Conservation (phyloP, 805 yeast genomes). For the Starmerella roubikii region DNA sequence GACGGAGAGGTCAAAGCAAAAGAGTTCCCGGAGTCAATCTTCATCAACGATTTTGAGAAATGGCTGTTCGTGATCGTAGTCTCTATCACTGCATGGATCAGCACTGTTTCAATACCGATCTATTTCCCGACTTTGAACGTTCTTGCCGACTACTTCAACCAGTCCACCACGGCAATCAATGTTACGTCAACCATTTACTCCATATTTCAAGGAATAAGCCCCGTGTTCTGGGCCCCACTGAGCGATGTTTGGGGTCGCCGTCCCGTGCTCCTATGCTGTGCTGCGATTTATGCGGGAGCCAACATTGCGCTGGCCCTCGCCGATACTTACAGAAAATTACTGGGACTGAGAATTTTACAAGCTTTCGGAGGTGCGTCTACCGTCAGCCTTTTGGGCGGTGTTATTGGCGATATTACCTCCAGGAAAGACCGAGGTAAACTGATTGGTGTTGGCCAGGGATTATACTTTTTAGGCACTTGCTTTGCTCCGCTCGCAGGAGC, state of each 20-base stretch:
- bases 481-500: constrained; percentile 62
- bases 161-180: constrained; percentile 46
- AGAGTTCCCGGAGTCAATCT: constrained; percentile 13
- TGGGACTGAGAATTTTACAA: constrained; percentile 58
- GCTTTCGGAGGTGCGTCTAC: constrained; percentile 69
- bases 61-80: constrained; percentile 13
- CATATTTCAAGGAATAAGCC: constrained; percentile 63
- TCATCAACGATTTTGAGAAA: constrained; percentile 6
- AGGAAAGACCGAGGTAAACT: constrained; percentile 55
- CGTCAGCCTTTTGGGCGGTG: constrained; percentile 54
- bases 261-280: constrained; percentile 45
- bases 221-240: constrained; percentile 53
- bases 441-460: constrained; percentile 52
- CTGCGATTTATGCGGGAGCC: constrained; percentile 43
- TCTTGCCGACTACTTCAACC: constrained; percentile 40
- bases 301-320: constrained; percentile 54
- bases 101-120: constrained; percentile 61
- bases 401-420: constrained; percentile 60
- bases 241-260: constrained; percentile 66
- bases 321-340: constrained; percentile 44
- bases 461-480: constrained; percentile 58
- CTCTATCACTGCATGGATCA: constrained; percentile 21
- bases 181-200: constrained; percentile 65
- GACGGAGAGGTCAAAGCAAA: no score
- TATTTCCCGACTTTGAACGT: constrained; percentile 65